A percentile compares a stretch with the other conserved stretches of the same genome.
These are phyloP conservation scores for Smithsoniella earleae DNA, from an alignment of 163 green algal genomes.

Conservation along the genomic window DNA sequence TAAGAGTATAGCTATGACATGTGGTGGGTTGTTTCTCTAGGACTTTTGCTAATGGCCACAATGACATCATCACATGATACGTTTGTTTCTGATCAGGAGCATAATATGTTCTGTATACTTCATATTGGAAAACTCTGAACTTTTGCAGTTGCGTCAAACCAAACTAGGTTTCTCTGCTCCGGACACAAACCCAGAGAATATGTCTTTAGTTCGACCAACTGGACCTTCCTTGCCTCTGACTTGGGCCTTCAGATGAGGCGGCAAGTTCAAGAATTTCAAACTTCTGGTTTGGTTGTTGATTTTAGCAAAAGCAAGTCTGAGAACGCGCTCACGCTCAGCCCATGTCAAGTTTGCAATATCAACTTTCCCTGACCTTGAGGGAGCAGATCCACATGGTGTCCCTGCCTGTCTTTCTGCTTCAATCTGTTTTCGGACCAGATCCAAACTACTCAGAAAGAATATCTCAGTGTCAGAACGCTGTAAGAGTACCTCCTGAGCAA, in stretches of 20 bases:
- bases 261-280: constrained; percentile 29
- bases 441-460: constrained; percentile 76
- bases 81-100: too few species aligned
- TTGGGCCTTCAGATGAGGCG: not conserved
- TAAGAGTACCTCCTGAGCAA: constrained; percentile 74
- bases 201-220: not conserved
- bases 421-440: constrained; percentile 45
- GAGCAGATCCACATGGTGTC: not conserved
- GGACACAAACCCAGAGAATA: constrained; percentile 12
- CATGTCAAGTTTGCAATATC: constrained; percentile 67
- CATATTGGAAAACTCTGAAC: too few species aligned
- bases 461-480: constrained; percentile 76
- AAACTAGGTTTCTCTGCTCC: constrained; percentile 21
- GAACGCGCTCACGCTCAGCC: constrained; percentile 71
- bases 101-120: too few species aligned
- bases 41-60: too few species aligned
- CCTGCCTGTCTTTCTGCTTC: constrained; percentile 36
- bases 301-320: constrained; percentile 74
- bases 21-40: too few species aligned
- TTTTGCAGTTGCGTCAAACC: too few species aligned
- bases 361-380: constrained; percentile 29
- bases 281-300: constrained; percentile 57
- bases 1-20: too few species aligned
- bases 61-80: too few species aligned
- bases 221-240: not conserved